A percentile compares a stretch with the other conserved stretches of the same genome.
Conservation (phyloP, 2,329 filamentous ascomycete genomes). For the Ophiostoma sp. region DNA sequence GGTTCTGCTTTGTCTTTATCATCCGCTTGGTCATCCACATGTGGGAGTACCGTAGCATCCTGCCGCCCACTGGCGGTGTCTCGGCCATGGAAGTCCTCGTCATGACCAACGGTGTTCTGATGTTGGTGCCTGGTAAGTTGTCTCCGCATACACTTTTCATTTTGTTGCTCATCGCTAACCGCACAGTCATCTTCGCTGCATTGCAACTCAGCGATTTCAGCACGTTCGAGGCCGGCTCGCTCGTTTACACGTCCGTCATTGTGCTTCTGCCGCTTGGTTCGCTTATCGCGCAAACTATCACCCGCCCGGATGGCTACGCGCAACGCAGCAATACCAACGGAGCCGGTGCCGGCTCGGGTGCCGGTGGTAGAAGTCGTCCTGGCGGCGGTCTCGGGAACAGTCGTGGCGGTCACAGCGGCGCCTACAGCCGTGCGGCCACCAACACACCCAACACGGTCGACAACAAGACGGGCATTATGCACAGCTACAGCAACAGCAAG, state of each 20-base stretch:
- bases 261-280: constrained; percentile 55
- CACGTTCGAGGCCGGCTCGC: constrained; percentile 52
- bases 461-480: constrained; percentile 7
- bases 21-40: constrained; percentile 52
- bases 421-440: constrained; percentile 18
- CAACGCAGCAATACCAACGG: neutral
- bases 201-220: constrained; percentile 46
- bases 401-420: constrained; percentile 6
- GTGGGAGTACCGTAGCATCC: constrained; percentile 47
- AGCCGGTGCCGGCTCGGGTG: neutral
- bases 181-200: constrained; percentile 52
- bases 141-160: neutral
- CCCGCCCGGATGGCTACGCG: neutral
- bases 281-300: constrained; percentile 51
- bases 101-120: constrained; percentile 57
- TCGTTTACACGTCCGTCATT: constrained; percentile 52
- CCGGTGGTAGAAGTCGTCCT: neutral
- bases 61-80: constrained; percentile 45
- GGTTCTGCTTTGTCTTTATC: constrained; percentile 59
- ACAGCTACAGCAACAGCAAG: neutral
- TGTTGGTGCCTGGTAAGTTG: constrained; percentile 53
- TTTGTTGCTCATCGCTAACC: neutral
- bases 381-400: constrained; percentile 1
- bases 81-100: constrained; percentile 56
- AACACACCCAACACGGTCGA: constrained; percentile 16